Evolutionary conservation across 169 alveolate species (phyloP).

Genomic region (Miamiensis avidus): DNA sequence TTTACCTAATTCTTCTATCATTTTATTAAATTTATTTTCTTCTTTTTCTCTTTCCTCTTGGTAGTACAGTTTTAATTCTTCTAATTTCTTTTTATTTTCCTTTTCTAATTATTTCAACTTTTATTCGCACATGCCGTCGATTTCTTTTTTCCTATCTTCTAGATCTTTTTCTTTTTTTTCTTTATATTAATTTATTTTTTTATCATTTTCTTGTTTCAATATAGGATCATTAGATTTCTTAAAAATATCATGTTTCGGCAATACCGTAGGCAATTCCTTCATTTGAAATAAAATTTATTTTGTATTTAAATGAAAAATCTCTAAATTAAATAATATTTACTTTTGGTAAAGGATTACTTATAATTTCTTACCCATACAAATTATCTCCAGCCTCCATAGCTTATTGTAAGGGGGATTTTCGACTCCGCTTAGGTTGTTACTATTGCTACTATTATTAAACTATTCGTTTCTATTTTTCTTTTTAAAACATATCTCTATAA

Average conservation of each 20-base stretch:
- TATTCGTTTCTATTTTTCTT: constrained; percentile 55
- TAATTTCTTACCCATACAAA: neutral
- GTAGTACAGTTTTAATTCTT: constrained; percentile 29
- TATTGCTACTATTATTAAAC: neutral
- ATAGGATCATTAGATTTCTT: constrained; percentile 36
- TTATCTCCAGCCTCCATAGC: neutral
- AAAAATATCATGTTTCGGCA: constrained; percentile 33
- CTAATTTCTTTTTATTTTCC: neutral
- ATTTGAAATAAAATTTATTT: no score
- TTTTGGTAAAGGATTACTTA: no score
- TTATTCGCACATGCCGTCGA: constrained; percentile 21
- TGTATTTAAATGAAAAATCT: no score
- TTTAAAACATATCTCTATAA: constrained; percentile 65
- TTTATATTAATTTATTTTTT: constrained; percentile 39
- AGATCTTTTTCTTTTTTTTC: constrained; percentile 27
- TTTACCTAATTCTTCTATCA: neutral
- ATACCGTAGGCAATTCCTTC: constrained; percentile 26
- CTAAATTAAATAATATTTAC: no score
- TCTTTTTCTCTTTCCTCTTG: constrained; percentile 34
- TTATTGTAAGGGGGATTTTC: neutral
- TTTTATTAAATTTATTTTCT: constrained; percentile 6
- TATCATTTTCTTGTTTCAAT: constrained; percentile 37
- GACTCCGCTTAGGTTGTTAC: no score
- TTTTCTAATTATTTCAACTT: constrained; percentile 18
- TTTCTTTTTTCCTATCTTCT: constrained; percentile 31